Conservation (phyloP, 2,329 filamentous ascomycete species). For the Intubia oerlemansii region DNA sequence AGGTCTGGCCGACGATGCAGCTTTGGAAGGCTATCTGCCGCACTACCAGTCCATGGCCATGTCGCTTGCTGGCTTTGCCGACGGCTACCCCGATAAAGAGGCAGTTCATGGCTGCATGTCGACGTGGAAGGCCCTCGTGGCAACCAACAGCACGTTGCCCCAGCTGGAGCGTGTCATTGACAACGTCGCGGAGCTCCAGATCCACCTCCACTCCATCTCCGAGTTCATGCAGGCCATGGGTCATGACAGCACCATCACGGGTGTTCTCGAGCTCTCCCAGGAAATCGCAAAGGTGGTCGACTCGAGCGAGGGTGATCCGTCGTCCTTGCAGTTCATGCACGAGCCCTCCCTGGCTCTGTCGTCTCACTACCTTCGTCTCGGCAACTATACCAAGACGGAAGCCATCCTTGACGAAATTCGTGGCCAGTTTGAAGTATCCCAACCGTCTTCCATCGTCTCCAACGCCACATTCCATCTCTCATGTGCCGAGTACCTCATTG, state of each 20-base stretch:
- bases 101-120: slow-evolving; percentile 16
- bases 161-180: slow-evolving; percentile 25
- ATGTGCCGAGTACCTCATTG: slow-evolving; percentile 53
- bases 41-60: slow-evolving; percentile 24
- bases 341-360: slow-evolving; percentile 27
- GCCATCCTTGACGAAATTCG: slow-evolving; percentile 35
- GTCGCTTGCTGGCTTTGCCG: slow-evolving; percentile 22
- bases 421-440: too few relatives aligned
- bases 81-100: slow-evolving; percentile 15
- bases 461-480: slow-evolving; percentile 50
- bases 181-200: slow-evolving; percentile 24
- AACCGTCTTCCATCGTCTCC: too few relatives aligned
- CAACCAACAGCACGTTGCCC: slow-evolving; percentile 16
- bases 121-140: slow-evolving; percentile 22
- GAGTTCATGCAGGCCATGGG: slow-evolving; percentile 31
- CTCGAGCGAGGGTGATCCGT: background rate
- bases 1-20: slow-evolving; percentile 21
- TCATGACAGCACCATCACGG: slow-evolving; percentile 22
- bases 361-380: slow-evolving; percentile 30
- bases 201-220: slow-evolving; percentile 26
- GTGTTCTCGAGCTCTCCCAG: slow-evolving; percentile 23
- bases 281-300: slow-evolving; percentile 16
- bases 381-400: slow-evolving; percentile 27
- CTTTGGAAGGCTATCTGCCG: slow-evolving; percentile 21
- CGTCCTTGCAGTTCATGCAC: slow-evolving; percentile 17